Base-by-base conservation (phyloP, 2,329 filamentous ascomycete genomes). In the Arachnopeziza araneosa region DNA sequence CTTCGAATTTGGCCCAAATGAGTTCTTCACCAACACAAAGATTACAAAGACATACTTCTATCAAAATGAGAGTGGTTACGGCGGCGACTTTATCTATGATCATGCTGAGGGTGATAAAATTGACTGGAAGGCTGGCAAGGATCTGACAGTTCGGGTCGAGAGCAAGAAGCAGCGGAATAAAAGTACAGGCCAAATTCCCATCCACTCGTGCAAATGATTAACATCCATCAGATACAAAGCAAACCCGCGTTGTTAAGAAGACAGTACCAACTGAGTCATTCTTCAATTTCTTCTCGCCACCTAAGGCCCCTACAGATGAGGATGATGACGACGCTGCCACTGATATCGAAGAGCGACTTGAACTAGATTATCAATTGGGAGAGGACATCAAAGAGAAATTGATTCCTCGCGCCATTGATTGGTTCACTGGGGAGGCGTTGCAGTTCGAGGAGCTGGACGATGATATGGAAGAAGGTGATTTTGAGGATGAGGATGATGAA, bases 321-420 rank as follows among this genome's bases (percentile, higher is more conserved):
- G 89, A 90, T 55, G 80, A 86, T 50, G 82, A 86, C 44, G 88
- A 93, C 67, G 87, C 89, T 62, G 86, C 89, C 58, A 89, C 88
- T 56, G 95, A 99, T 74, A 96, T 99, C 56, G 95, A 99, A 81
- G 93, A 96, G 78, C 93, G 95, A 66, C 85, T 99, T 59, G 95
- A 99, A 80, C 87, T 99, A 56, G 95, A 99, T 79, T 99, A 98
- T 77, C 93, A 98, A 79, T 87, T 99, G 52, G 95, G 95, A 67
- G 95, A 99, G 81, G 95, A 99, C 74, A 97, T 99, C 80, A 99
- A 99, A 82, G 95, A 99, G 84, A 99, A 99, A 82, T 84, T 99
- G 67, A 99, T 99, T 69, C 95, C 95, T 66, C 92, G 93, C 69
- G 95, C 96, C 60, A 95, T 99, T 71, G 95, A 99, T 78, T 99